Conservation (phyloP, 2,329 filamentous ascomycete species). For the Microdochium trichocladiopsis region DNA sequence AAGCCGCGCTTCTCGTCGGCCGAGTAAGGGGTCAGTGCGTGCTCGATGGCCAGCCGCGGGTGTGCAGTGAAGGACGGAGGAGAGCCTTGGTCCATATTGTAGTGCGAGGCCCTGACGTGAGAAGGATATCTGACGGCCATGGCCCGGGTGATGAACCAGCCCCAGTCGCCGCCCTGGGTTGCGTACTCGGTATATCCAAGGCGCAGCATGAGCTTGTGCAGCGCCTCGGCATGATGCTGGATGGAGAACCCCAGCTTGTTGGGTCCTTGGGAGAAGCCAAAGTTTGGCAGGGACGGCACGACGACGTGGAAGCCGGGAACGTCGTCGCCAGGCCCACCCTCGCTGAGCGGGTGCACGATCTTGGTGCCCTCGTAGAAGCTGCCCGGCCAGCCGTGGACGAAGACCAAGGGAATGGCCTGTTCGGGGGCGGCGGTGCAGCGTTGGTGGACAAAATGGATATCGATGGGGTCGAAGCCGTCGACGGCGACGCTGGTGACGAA, state of each 20-base stretch:
- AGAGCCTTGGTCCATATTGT: slow-evolving; percentile 20
- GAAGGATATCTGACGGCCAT: slow-evolving; percentile 35
- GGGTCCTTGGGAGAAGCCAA: slow-evolving; percentile 34
- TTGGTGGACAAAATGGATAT: slow-evolving; percentile 30
- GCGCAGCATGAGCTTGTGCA: slow-evolving; percentile 61
- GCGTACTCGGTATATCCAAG: slow-evolving; percentile 58
- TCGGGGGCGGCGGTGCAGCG: slow-evolving; percentile 14
- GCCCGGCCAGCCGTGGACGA: slow-evolving; percentile 47
- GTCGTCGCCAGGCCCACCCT: slow-evolving; percentile 18
- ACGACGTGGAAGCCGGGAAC: slow-evolving; percentile 46
- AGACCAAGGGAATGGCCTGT: slow-evolving; percentile 21
- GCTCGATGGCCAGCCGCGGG: slow-evolving; percentile 46
- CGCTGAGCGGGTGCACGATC: slow-evolving; percentile 42
- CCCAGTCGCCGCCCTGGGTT: slow-evolving; percentile 55
- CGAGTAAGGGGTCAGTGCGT: slow-evolving; percentile 40
- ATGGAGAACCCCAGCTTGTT: slow-evolving; percentile 48
- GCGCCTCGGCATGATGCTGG: slow-evolving; percentile 54
- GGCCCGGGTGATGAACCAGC: slow-evolving; percentile 55
- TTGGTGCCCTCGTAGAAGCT: slow-evolving; percentile 62
- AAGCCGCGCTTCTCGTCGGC: slow-evolving; percentile 39
- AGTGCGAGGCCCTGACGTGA: neutral
- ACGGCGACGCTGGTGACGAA: slow-evolving; percentile 26
- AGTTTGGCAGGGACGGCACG: slow-evolving; percentile 49
- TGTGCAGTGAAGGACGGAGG: slow-evolving; percentile 38
- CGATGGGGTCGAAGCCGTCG: slow-evolving; percentile 26